Evolutionary conservation across 331 rosid species (phyloP), one percentile per base, ranked within the genome.

Genomic region (Malus hybrid): DNA sequence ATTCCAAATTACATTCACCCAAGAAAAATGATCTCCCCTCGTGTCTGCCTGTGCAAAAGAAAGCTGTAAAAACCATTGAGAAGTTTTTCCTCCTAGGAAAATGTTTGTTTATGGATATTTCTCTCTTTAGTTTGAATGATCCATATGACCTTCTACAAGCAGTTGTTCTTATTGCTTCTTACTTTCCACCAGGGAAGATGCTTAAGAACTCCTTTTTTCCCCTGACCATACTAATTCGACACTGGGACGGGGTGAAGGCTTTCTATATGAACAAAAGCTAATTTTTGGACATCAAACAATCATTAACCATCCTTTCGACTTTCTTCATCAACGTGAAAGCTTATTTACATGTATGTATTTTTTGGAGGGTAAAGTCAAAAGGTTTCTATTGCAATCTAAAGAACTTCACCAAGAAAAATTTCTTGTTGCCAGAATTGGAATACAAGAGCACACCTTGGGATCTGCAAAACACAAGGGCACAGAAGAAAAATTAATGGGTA

Each of bases 391-490:
- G 28, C 72, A 74, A 63, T 66, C 73, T 53, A 4, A 22, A 73
- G 57, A 77, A 66, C 63, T 83, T 76, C 82, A 72, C 52, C 77
- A 66, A 75, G 77, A 79, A 72, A 78, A 65, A 33, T 68, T 44
- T 73, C 77, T 67, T n/a, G 68, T 81, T 66, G 77, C 63, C 42
- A 61, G 57, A 68, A 79, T 76, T 75, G 72, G 77, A 73, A 79
- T 57, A 77, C 64, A 74, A 22, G 71, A 61, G 80, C 79, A 64
- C 90, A 91, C 96, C 96, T 91, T 85, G 96, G 63, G 88, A 88
- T 87, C 93, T 91, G 93, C 87, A 89, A 82, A 68, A 83, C 24
- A 82, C 57, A 74, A 67, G 36, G 52, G 79, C 70, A 70, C 33
- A 46, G 44, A 78, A 34, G 75, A 32, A 72, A 52, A 64, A 64